Evolutionary conservation across 106 monocot species (phyloP), one percentile per base, ranked within the genome.

Genomic region (Phalaenopsis equestris): DNA sequence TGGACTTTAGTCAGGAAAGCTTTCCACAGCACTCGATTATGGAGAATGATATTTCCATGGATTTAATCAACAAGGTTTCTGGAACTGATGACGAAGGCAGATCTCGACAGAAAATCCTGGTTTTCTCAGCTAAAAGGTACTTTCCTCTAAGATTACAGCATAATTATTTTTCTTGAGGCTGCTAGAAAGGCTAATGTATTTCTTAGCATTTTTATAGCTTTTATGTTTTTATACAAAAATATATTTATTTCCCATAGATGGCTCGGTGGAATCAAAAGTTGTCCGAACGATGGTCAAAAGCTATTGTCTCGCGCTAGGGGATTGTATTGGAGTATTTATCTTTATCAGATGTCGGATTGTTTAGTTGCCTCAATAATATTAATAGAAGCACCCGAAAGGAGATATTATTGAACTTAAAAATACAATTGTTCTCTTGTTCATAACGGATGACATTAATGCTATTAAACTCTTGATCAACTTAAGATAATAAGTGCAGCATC

Each of bases 71-170:
- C 75, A 97, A 82, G 84, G 86, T 97, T 30, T 84, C 82, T 77
- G 96, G 90, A 73, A 86, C 89, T 45, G 92, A 97, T 80, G 96
- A 97, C 70, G 96, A 97, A 84, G 92, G 94, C 77, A 82, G 94
- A 12, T 94, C 93, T 87, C 91, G 96, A 41, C 96, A 97, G 81
- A 82, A 89, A 72, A 94, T 97, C 79, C 92, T 97, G 56, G 76
- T 90, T 48, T 97, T 94, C 86, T 94, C 96, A 85, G 96, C 96
- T 81, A 94, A 87, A 87, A 90, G 93, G 96, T 97, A 58, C 41
- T 48, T 38, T 45, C 61, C n/a, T 41, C n/a, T 42, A 55, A 75
- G 3, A 7, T 42, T 45, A n/a, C 19, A 74, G n/a, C 74, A 74
- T 74, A 45, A 45, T 77, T 38, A 36, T 42, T 56, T 78, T 64